Conservation (phyloP, 2,329 filamentous ascomycete species). For the Geosmithia flava region DNA sequence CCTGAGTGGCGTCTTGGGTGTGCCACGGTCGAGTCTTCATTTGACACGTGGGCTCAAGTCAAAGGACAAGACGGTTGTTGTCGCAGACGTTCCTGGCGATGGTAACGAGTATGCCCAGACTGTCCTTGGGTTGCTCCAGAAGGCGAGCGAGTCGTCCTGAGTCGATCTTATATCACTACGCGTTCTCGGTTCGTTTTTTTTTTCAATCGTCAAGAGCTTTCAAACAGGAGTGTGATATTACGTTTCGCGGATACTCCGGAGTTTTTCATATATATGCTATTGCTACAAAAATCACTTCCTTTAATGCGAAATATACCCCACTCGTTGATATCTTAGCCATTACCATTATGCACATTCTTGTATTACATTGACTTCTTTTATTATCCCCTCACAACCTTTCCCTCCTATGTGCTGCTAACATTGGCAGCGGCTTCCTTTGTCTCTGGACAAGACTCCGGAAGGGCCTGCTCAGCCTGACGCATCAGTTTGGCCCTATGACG, state of each 20-base stretch:
- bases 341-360: not conserved
- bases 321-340: not conserved
- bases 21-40: conserved; percentile 51
- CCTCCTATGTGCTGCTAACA: not conserved
- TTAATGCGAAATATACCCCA: not conserved
- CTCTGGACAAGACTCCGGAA: not conserved
- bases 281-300: not conserved
- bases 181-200: not conserved
- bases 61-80: conserved; percentile 47
- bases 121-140: conserved; percentile 14
- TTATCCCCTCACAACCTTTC: not conserved
- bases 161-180: not conserved
- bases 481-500: conserved; percentile 9
- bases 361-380: not conserved
- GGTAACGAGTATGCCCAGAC: conserved; percentile 13
- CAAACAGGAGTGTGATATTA: not conserved
- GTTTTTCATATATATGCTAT: not conserved
- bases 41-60: conserved; percentile 52
- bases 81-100: conserved; percentile 20
- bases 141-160: conserved; percentile 8
- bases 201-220: not conserved
- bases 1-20: conserved; percentile 44
- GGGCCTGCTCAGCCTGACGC: not conserved
- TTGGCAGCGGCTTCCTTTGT: not conserved
- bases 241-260: not conserved